Percentiles rank a stretch among this genome's conserved stretches.
These are phyloP conservation scores for Trichoderma koningii DNA, from an alignment of 2,329 filamentous ascomycete genomes.

Conservation along the genomic window DNA sequence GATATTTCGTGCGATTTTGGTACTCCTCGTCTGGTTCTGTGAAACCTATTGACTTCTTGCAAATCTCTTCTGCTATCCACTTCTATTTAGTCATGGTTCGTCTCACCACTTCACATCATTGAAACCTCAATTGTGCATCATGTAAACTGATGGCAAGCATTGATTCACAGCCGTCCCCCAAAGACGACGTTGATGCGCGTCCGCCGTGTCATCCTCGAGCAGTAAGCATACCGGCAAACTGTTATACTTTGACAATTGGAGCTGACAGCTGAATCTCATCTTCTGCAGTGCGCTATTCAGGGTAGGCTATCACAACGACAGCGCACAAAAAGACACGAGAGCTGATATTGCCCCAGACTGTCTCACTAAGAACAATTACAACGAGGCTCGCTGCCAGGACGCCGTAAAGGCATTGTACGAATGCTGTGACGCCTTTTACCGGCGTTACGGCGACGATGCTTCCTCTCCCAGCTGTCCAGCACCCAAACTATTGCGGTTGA, in stretches of 20 bases:
- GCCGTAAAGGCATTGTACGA: slow-evolving; percentile 86
- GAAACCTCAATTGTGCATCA: background rate
- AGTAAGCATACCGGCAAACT: slow-evolving; percentile 50
- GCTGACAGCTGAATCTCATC: background rate
- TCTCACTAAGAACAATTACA: slow-evolving; percentile 78
- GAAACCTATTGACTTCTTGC: background rate
- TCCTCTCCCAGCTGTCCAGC: slow-evolving; percentile 84
- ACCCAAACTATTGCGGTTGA: slow-evolving; percentile 73
- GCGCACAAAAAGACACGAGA: background rate
- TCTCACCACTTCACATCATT: background rate
- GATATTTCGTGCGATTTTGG: background rate
- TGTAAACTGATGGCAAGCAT: background rate
- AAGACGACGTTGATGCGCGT: slow-evolving; percentile 71
- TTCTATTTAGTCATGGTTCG: slow-evolving; percentile 12
- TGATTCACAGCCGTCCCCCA: slow-evolving; percentile 42
- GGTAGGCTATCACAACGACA: slow-evolving; percentile 49
- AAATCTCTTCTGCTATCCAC: background rate
- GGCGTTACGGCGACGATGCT: slow-evolving; percentile 73
- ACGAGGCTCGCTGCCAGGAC: slow-evolving; percentile 78
- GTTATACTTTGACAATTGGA: background rate
- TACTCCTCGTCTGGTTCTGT: background rate
- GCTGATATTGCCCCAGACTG: slow-evolving; percentile 63
- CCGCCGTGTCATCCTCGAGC: slow-evolving; percentile 86
- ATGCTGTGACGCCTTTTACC: slow-evolving; percentile 89
- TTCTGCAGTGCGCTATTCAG: slow-evolving; percentile 80